phyloP scores from a whole-genome alignment of 1,139 yeast genomes.

The Kluyveromyces marxianus region DNA sequence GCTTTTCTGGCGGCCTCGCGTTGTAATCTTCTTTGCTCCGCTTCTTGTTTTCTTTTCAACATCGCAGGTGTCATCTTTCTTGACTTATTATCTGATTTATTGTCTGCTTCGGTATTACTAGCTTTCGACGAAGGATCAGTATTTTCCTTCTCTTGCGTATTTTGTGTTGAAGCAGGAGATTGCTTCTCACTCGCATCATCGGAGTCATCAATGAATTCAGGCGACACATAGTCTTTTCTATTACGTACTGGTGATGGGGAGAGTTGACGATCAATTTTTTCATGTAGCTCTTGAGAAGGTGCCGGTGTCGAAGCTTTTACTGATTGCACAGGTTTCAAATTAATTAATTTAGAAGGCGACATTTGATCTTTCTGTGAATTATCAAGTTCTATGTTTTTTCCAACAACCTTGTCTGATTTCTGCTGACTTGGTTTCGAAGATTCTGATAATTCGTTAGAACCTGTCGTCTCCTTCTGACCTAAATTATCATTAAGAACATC shows the following conservation, averaged over 20 bases:
- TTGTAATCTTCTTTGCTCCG: constrained; percentile 12
- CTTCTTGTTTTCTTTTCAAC: constrained; percentile 12
- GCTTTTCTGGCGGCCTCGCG: constrained; percentile 7
- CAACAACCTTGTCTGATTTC: neutral
- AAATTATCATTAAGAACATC: no score
- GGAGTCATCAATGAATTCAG: constrained; percentile 10
- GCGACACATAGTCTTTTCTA: constrained; percentile 6
- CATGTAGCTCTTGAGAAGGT: constrained; percentile 2
- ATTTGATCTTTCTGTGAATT: no score
- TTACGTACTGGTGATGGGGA: constrained; percentile 8
- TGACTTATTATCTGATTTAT: neutral
- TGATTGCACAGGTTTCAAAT: neutral
- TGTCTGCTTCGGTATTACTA: neutral
- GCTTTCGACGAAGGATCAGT: neutral
- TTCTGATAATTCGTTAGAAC: no score
- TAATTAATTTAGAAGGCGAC: neutral
- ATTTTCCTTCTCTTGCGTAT: neutral
- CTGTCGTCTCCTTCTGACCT: no score
- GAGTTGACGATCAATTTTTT: constrained; percentile 3
- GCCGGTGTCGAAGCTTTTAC: neutral
- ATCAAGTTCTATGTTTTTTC: neutral
- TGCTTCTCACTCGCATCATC: constrained; percentile 4
- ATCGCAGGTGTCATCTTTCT: constrained; percentile 7
- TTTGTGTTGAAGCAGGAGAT: neutral
- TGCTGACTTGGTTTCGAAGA: no score